A percentile compares a stretch with the other conserved stretches of the same genome.
Evolutionary conservation across 768 basidiomycete species (phyloP).

Genomic region (Leccinum variicolor): DNA sequence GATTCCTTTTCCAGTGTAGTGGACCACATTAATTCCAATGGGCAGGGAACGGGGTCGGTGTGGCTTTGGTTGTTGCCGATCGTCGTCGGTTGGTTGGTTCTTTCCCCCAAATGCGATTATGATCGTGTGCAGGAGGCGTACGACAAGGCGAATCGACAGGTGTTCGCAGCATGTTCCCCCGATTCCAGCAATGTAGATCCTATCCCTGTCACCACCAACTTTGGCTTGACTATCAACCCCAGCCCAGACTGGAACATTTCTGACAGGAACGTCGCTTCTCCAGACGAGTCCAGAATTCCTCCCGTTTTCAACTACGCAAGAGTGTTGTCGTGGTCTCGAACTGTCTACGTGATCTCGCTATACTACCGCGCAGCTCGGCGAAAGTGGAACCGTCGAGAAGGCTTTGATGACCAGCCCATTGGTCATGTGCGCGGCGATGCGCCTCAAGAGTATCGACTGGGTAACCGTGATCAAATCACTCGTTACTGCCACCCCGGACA

Average conservation of each 20-base stretch:
- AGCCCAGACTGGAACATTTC: slow-evolving; percentile 2
- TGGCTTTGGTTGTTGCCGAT: slow-evolving; percentile 46
- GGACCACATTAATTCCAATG: slow-evolving; percentile 29
- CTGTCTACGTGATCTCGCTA: slow-evolving; percentile 13
- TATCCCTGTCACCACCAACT: neutral
- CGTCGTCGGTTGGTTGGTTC: slow-evolving; percentile 39
- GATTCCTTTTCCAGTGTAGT: slow-evolving; percentile 15
- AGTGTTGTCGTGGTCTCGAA: slow-evolving; percentile 17
- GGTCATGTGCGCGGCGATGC: neutral
- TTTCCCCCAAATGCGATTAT: slow-evolving; percentile 39
- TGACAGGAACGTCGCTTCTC: slow-evolving; percentile 7
- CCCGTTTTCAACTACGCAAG: slow-evolving; percentile 28
- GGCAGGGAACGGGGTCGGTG: slow-evolving; percentile 37
- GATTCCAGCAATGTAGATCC: neutral
- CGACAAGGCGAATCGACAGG: slow-evolving; percentile 10
- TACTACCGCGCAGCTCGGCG: slow-evolving; percentile 17
- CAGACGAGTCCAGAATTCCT: slow-evolving; percentile 22
- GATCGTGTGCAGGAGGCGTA: slow-evolving; percentile 24
- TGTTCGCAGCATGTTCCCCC: neutral
- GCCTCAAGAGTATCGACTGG: slow-evolving; percentile 15
- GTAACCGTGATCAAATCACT: slow-evolving; percentile 15
- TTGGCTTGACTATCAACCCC: slow-evolving; percentile 16
- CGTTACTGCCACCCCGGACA: slow-evolving; percentile 17
- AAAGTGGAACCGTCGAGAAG: neutral
- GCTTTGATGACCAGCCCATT: neutral